Conservation (phyloP, 1,284 basidiomycete genomes). For the Vanrija sp. region DNA sequence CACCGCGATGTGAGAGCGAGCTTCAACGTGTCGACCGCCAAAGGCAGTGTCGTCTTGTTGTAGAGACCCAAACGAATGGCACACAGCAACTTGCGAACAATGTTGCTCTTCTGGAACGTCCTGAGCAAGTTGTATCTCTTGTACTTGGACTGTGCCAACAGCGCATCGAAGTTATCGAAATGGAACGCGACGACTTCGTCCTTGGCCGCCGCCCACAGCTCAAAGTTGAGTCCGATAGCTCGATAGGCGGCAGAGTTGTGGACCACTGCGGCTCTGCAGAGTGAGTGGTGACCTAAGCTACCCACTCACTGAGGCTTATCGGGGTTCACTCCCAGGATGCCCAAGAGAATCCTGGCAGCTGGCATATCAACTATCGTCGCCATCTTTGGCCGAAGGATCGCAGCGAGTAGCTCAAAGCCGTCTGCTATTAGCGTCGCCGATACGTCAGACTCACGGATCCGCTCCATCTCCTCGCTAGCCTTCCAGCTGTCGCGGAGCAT, state of each 20-base stretch:
- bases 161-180: constrained; percentile 68
- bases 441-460: constrained; percentile 58
- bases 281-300: constrained; percentile 1
- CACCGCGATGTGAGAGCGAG: constrained; percentile 36
- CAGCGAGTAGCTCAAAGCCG: constrained; percentile 80
- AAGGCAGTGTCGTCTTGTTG: constrained; percentile 55
- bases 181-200: constrained; percentile 69
- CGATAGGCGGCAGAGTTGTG: constrained; percentile 78
- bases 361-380: constrained; percentile 69
- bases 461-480: constrained; percentile 87
- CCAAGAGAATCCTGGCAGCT: constrained; percentile 71
- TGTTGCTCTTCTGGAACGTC: constrained; percentile 61
- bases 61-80: constrained; percentile 75
- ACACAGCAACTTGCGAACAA: constrained; percentile 74
- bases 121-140: constrained; percentile 68
- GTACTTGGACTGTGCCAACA: constrained; percentile 68
- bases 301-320: constrained; percentile 66
- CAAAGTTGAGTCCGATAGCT: constrained; percentile 80
- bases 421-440: constrained; percentile 51
- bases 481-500: constrained; percentile 80
- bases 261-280: constrained; percentile 70
- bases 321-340: constrained; percentile 78
- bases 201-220: constrained; percentile 75
- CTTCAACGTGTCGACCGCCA: constrained; percentile 52
- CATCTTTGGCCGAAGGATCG: constrained; percentile 67